Conservation (phyloP, 768 basidiomycete genomes). For the Hypholoma sublateritium region DNA sequence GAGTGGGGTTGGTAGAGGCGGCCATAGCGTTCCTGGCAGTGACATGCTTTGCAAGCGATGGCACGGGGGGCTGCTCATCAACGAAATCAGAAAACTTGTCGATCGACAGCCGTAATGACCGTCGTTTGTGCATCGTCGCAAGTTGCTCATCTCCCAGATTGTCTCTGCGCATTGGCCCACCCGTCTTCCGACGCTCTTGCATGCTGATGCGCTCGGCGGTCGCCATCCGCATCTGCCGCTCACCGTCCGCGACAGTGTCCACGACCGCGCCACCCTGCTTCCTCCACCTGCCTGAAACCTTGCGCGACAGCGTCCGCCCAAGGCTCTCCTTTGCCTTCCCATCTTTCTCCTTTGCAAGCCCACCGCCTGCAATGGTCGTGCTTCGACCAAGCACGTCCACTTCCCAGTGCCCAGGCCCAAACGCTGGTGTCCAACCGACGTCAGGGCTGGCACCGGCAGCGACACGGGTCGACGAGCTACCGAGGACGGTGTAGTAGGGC, state of each 20-base stretch:
- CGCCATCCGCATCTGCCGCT: not conserved
- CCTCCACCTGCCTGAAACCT: slow-evolving; percentile 35
- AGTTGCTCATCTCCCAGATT: slow-evolving; percentile 12
- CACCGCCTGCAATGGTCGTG: not conserved
- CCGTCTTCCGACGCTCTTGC: slow-evolving; percentile 28
- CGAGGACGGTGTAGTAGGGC: slow-evolving; percentile 62
- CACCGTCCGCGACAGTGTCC: slow-evolving; percentile 15
- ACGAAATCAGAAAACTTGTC: slow-evolving; percentile 22
- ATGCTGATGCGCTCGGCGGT: slow-evolving; percentile 27
- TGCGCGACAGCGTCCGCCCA: slow-evolving; percentile 29
- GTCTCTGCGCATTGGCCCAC: slow-evolving; percentile 13
- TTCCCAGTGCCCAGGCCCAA: slow-evolving; percentile 4
- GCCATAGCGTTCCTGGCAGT: not conserved
- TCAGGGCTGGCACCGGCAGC: slow-evolving; percentile 44
- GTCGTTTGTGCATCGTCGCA: slow-evolving; percentile 15
- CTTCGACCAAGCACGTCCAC: slow-evolving; percentile 3
- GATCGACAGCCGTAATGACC: slow-evolving; percentile 32
- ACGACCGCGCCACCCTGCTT: slow-evolving; percentile 11
- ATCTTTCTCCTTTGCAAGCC: slow-evolving; percentile 1
- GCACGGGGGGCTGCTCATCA: not conserved
- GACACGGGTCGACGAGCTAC: slow-evolving; percentile 42
- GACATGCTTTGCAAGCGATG: not conserved
- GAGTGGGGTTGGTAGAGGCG: not conserved
- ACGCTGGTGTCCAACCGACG: slow-evolving; percentile 7
- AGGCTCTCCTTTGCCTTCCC: slow-evolving; percentile 12